Conservation (phyloP, 2,329 filamentous ascomycete genomes). For the Neodidymelliopsis sp. region DNA sequence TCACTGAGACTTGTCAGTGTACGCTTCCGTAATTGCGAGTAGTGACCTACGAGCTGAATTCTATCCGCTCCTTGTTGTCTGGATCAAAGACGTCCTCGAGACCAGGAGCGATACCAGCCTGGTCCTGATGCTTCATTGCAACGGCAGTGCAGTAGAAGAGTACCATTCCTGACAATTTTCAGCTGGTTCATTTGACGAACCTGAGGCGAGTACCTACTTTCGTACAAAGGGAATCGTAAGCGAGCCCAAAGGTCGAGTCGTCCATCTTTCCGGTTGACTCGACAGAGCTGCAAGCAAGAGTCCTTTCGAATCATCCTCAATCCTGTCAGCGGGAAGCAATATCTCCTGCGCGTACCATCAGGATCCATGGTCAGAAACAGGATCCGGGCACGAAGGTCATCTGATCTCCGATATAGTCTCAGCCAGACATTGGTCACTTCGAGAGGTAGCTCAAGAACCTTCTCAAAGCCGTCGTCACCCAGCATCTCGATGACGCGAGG, state of each 20-base stretch:
- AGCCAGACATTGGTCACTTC: constrained; percentile 56
- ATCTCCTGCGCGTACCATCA: constrained; percentile 50
- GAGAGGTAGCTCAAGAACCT: constrained; percentile 55
- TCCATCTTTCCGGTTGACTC: constrained; percentile 49
- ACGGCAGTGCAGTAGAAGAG: constrained; percentile 65
- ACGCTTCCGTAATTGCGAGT: neutral
- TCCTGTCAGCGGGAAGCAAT: constrained; percentile 60
- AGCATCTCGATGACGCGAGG: constrained; percentile 45
- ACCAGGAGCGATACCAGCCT: constrained; percentile 42
- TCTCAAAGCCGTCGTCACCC: constrained; percentile 51
- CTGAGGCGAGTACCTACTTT: constrained; percentile 51
- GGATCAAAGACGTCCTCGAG: constrained; percentile 60
- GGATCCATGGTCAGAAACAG: constrained; percentile 58
- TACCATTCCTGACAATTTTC: constrained; percentile 57
- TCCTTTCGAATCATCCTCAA: constrained; percentile 52
- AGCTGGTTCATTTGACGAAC: constrained; percentile 2
- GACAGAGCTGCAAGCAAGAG: constrained; percentile 52
- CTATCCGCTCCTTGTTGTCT: constrained; percentile 45
- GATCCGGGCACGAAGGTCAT: constrained; percentile 62
- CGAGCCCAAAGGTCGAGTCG: constrained; percentile 61
- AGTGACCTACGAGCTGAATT: constrained; percentile 58
- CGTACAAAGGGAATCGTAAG: constrained; percentile 62
- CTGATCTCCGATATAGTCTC: constrained; percentile 60
- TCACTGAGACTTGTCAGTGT: constrained; percentile 48
- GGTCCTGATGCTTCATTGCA: constrained; percentile 65